Evolutionary conservation across 2,329 filamentous ascomycete genomes (phyloP).

Genomic region (Diaporthe nobilis): DNA sequence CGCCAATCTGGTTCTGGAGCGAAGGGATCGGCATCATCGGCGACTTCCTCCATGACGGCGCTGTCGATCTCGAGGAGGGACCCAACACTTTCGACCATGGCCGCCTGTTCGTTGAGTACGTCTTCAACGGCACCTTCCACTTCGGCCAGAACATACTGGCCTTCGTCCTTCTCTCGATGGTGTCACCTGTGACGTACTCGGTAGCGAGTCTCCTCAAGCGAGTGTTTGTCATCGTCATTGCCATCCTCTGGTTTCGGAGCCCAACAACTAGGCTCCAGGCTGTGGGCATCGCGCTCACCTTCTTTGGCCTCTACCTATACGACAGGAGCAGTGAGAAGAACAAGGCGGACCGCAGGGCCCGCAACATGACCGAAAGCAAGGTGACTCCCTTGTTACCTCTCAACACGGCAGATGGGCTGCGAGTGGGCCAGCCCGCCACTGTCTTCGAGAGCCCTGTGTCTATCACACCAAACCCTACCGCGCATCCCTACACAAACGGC

Average conservation of each 20-base stretch:
- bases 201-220: slow-evolving; percentile 97
- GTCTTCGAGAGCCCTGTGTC: slow-evolving; percentile 56
- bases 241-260: slow-evolving; percentile 96
- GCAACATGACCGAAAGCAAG: slow-evolving; percentile 70
- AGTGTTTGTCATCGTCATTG: slow-evolving; percentile 95
- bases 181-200: slow-evolving; percentile 96
- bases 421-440: slow-evolving; percentile 48
- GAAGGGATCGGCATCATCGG: slow-evolving; percentile 85
- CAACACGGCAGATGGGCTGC: slow-evolving; percentile 59
- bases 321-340: slow-evolving; percentile 91
- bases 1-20: slow-evolving; percentile 93
- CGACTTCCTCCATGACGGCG: slow-evolving; percentile 87
- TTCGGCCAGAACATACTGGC: slow-evolving; percentile 97
- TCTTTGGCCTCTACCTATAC: slow-evolving; percentile 93
- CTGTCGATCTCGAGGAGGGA: slow-evolving; percentile 71
- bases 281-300: slow-evolving; percentile 88
- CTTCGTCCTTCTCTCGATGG: slow-evolving; percentile 91
- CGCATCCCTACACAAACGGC: slow-evolving; percentile 62
- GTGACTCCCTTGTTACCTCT: slow-evolving; percentile 77
- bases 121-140: slow-evolving; percentile 98
- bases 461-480: slow-evolving; percentile 32
- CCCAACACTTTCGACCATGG: slow-evolving; percentile 83
- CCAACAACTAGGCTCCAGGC: slow-evolving; percentile 87
- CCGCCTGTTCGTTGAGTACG: slow-evolving; percentile 83
- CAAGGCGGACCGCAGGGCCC: slow-evolving; percentile 86